A percentile compares a stretch with the other conserved stretches of the same genome.
These are phyloP conservation scores for Canavalia ensiformis DNA, from an alignment of 306 rosid genomes.

Conservation along the genomic window DNA sequence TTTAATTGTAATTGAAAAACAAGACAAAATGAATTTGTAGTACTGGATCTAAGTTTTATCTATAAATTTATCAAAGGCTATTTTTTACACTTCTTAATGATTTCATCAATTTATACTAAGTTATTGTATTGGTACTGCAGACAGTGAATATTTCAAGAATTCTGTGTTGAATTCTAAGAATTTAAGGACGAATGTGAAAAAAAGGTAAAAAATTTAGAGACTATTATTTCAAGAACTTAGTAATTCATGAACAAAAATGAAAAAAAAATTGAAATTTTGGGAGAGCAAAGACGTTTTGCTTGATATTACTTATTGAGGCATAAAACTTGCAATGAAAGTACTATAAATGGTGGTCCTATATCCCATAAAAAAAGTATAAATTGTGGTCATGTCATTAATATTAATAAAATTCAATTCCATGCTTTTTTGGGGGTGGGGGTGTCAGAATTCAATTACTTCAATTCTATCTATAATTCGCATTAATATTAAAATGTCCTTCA, in stretches of 20 bases:
- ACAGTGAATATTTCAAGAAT: background rate
- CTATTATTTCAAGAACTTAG: background rate
- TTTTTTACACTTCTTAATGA: background rate
- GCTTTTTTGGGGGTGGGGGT: background rate
- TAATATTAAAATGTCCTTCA: background rate
- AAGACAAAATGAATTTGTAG: too few relatives aligned
- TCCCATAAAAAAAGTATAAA: background rate
- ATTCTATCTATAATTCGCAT: background rate
- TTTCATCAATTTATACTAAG: background rate
- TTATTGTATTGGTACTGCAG: background rate
- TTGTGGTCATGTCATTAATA: background rate
- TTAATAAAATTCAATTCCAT: background rate
- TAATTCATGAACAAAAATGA: background rate
- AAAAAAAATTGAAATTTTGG: background rate
- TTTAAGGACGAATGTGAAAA: background rate
- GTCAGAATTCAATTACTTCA: background rate
- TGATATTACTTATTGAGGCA: background rate
- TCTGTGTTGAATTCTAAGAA: background rate
- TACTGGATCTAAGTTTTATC: background rate
- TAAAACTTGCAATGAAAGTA: background rate
- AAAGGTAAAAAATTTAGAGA: background rate
- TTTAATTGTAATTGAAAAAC: too few relatives aligned
- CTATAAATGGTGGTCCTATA: background rate
- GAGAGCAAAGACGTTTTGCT: background rate
- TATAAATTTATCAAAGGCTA: background rate